phyloP scores from a whole-genome alignment of 257 asterid species.

The Agastache rugosa region DNA sequence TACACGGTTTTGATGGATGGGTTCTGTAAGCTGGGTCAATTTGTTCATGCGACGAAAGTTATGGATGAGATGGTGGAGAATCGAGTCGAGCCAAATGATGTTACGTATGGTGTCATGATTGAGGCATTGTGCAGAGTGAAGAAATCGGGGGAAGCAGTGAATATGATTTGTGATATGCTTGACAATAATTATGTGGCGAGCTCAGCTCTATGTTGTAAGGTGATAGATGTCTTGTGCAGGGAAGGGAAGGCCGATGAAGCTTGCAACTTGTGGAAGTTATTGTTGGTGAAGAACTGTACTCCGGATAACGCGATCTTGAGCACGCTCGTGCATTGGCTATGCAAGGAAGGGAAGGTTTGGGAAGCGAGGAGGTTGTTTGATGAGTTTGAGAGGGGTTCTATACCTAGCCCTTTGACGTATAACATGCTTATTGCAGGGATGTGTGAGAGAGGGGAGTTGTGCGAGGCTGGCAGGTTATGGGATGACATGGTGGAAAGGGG shows the following conservation, averaged over 20 bases:
- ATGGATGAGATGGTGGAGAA: constrained; percentile 96
- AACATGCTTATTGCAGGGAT: constrained; percentile 81
- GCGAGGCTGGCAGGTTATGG: constrained; percentile 94
- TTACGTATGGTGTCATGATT: constrained; percentile 79
- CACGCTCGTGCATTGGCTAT: constrained; percentile 83
- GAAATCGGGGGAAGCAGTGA: constrained; percentile 78
- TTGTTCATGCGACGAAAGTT: constrained; percentile 75
- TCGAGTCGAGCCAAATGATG: constrained; percentile 82
- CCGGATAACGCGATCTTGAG: constrained; percentile 75
- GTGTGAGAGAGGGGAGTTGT: constrained; percentile 84
- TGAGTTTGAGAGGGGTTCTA: constrained; percentile 75
- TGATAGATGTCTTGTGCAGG: constrained; percentile 76
- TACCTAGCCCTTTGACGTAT: constrained; percentile 80
- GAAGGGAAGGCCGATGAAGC: constrained; percentile 81
- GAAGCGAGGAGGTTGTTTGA: constrained; percentile 83
- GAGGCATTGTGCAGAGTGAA: constrained; percentile 83
- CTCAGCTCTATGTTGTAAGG: constrained; percentile 71
- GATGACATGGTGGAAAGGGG: constrained; percentile 88
- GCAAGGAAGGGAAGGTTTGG: constrained; percentile 74
- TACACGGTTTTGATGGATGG: constrained; percentile 95
- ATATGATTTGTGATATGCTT: constrained; percentile 81
- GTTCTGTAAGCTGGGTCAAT: constrained; percentile 65
- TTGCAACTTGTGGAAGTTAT: constrained; percentile 66
- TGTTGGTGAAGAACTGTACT: constrained; percentile 76
- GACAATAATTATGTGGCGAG: constrained; percentile 73